These are phyloP conservation scores for Trichoderma parareesei DNA, from an alignment of 495 filamentous ascomycete genomes.

Conservation along the genomic window DNA sequence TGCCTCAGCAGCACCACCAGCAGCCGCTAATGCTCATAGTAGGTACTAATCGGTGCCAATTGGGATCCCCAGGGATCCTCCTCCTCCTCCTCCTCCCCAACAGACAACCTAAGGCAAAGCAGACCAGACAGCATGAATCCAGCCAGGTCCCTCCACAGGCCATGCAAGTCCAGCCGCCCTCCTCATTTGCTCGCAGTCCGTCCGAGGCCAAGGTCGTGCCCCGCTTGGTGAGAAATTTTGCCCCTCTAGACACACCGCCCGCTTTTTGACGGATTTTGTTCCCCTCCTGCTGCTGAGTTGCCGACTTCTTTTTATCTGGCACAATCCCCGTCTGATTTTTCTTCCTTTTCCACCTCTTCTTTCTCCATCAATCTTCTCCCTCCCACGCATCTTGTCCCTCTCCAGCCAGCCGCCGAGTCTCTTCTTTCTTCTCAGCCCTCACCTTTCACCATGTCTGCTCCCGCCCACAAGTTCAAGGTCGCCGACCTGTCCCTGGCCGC, in stretches of 20 bases:
- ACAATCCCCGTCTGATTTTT: slow-evolving; percentile 11
- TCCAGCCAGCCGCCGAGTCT: not conserved
- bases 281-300: slow-evolving; percentile 11
- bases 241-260: slow-evolving; percentile 9
- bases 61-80: not conserved
- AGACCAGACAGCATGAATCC: not conserved
- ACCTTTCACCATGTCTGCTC: slow-evolving; percentile 53
- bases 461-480: slow-evolving; percentile 93
- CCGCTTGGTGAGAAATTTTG: slow-evolving; percentile 10
- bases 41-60: not conserved
- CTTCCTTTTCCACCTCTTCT: slow-evolving; percentile 14
- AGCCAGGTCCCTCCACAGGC: not conserved
- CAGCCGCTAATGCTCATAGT: not conserved
- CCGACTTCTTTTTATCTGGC: slow-evolving; percentile 12
- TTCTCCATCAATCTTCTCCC: slow-evolving; percentile 12
- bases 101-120: not conserved
- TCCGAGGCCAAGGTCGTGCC: slow-evolving; percentile 1
- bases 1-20: not conserved
- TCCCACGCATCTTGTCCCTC: slow-evolving; percentile 1
- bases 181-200: slow-evolving; percentile 9
- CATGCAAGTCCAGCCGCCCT: not conserved
- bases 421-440: slow-evolving; percentile 10
- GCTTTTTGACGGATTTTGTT: not conserved
- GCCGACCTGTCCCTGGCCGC: slow-evolving; percentile 95
- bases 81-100: too few species aligned